Conservation (phyloP, 2,329 filamentous ascomycete species). For the Nothophoma quercina region DNA sequence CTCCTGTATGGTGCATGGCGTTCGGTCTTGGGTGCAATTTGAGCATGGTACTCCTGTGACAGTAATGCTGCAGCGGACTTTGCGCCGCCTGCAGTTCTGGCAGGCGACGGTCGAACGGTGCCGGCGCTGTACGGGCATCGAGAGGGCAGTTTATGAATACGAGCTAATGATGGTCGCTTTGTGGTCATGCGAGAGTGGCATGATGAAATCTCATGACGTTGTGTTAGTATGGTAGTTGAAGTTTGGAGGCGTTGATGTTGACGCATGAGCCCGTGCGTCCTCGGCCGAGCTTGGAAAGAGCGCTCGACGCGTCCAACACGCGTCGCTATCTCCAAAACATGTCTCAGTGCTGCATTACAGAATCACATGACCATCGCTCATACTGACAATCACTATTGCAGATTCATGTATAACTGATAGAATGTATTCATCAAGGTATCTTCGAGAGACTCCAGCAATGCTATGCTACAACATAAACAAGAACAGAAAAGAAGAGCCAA, state of each 20-base stretch:
- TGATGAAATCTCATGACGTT: too few species aligned
- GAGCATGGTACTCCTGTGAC: constrained; percentile 17
- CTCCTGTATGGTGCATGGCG: constrained; percentile 3
- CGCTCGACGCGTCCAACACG: neutral
- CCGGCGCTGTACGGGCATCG: constrained; percentile 13
- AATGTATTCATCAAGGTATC: constrained; percentile 16
- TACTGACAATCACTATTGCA: too few species aligned
- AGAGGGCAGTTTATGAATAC: neutral
- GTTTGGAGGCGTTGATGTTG: neutral
- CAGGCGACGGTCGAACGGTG: constrained; percentile 18
- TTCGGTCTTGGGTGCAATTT: constrained; percentile 11
- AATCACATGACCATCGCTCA: too few species aligned
- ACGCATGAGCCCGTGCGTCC: neutral
- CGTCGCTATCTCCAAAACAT: too few species aligned
- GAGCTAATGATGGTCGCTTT: too few species aligned
- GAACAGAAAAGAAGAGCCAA: neutral
- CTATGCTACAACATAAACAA: constrained; percentile 9
- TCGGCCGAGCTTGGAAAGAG: neutral
- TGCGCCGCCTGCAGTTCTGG: constrained; percentile 18
- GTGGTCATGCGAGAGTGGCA: too few species aligned
- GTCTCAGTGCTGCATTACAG: too few species aligned
- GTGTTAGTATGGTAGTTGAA: too few species aligned
- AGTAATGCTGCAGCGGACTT: constrained; percentile 17
- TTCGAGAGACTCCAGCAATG: constrained; percentile 12
- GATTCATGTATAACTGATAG: too few species aligned